Evolutionary conservation across 495 filamentous ascomycete species (phyloP).

Genomic region (Aspergillus ostianus): DNA sequence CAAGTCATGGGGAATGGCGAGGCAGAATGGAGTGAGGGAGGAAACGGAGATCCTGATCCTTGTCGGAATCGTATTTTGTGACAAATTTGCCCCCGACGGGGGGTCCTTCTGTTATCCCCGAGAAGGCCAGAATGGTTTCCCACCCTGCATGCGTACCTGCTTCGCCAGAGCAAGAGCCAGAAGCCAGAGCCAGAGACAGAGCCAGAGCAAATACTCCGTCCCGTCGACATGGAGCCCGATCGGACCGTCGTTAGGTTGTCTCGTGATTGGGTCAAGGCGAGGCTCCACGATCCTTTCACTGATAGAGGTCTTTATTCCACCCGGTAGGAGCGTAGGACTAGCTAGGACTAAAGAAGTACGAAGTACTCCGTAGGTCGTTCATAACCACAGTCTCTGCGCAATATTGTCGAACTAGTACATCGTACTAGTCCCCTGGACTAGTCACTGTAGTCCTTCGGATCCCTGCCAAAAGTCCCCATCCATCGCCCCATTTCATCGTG

Average conservation of each 20-base stretch:
- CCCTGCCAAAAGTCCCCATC: conserved; percentile 8
- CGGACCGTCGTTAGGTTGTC: conserved; percentile 17
- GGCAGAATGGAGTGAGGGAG: neutral
- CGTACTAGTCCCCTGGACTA: too few species aligned
- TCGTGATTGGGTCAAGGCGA: conserved; percentile 21
- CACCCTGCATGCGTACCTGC: neutral
- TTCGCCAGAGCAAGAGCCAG: neutral
- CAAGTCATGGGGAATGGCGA: neutral
- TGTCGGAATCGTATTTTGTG: neutral
- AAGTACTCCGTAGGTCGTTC: too few species aligned
- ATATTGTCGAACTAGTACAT: too few species aligned
- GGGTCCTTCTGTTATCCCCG: neutral
- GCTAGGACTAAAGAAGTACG: too few species aligned
- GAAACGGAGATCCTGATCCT: neutral
- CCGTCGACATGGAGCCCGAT: conserved; percentile 7
- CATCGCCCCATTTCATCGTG: conserved; percentile 14
- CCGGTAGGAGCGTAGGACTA: too few species aligned
- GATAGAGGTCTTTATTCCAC: neutral
- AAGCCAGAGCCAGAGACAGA: too few species aligned
- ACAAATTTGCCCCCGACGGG: neutral
- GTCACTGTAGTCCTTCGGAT: neutral
- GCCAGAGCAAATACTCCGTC: too few species aligned
- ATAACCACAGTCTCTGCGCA: too few species aligned
- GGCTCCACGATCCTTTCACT: conserved; percentile 11
- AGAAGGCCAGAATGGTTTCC: neutral